A percentile compares a stretch with the other conserved stretches of the same genome.
Conservation (phyloP, 2,329 filamentous ascomycete genomes). For the Microthyrium microscopicum region DNA sequence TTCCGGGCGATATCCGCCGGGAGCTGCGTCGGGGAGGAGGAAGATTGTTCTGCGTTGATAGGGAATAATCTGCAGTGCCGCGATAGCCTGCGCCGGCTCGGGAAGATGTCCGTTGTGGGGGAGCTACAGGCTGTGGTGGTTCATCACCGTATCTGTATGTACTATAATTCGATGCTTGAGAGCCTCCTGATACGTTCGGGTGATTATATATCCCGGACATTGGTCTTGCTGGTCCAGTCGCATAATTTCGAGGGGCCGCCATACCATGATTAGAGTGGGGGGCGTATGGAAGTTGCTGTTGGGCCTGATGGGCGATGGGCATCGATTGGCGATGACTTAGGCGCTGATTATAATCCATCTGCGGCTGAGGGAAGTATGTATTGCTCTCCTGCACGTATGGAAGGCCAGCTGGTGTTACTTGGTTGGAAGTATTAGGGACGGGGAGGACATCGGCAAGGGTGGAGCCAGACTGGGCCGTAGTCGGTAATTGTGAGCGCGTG, state of each 20-base stretch:
- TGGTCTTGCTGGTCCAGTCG: slow-evolving; percentile 17
- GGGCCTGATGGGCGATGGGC: slow-evolving; percentile 25
- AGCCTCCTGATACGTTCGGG: slow-evolving; percentile 29
- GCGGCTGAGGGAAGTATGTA: too few relatives aligned
- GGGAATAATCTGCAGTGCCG: slow-evolving; percentile 50
- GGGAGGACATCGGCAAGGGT: background rate
- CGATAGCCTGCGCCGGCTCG: slow-evolving; percentile 49
- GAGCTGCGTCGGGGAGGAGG: slow-evolving; percentile 64
- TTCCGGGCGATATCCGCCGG: slow-evolving; percentile 40
- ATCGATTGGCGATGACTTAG: slow-evolving; percentile 27
- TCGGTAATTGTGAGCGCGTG: background rate
- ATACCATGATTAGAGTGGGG: background rate
- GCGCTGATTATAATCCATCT: slow-evolving; percentile 17
- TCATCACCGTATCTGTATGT: slow-evolving; percentile 33
- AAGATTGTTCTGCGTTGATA: slow-evolving; percentile 28
- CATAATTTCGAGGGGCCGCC: slow-evolving; percentile 1
- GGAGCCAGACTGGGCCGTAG: background rate
- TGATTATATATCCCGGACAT: slow-evolving; percentile 32
- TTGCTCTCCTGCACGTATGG: slow-evolving; percentile 15
- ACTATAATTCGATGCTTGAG: slow-evolving; percentile 21
- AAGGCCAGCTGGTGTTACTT: slow-evolving; percentile 11
- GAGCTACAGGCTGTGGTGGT: slow-evolving; percentile 3
- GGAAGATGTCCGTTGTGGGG: slow-evolving; percentile 40
- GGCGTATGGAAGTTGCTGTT: slow-evolving; percentile 9
- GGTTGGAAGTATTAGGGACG: slow-evolving; percentile 1